Base-by-base conservation (phyloP, 2,329 filamentous ascomycete genomes). In the Cladophialophora immunda region DNA sequence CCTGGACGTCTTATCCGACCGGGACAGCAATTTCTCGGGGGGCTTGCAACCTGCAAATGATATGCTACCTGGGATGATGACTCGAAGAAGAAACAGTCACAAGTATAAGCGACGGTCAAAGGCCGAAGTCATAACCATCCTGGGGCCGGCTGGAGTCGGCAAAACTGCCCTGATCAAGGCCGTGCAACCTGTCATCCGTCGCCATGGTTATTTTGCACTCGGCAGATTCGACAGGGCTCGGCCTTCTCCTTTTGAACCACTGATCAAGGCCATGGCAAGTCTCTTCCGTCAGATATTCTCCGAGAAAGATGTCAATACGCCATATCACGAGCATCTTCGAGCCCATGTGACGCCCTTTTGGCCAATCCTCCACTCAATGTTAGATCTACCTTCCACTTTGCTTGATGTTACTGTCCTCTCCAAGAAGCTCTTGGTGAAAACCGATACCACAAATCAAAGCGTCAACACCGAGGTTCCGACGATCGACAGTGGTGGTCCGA, bases 341-440 rank as follows among this genome's bases (percentile, higher is more conserved):
- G 78, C 79, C 15, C 84, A 84, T 53, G 79, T 89, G 4, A 81
- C 82, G 55, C 85, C 86, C 9, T 82, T 87, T 67, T 90, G 87
- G 87, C 75, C 80, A 30, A 80, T 84, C 5, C 77, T 90, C 30
- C 84, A 87, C 70, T 79, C 78, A 29, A 85, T 87, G 58, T 76
- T 90, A n/a, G 86, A 87, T 65, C 79, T 90, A 2, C 87, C 87
- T 0, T 90, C 94, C 73, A 96, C 94, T 78, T 69, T 82, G 58
- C 81, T 81, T 27, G 71, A 73, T 75, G 80, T 78, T 34, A 75
- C 77, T 17, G 76, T 76, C 22, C 75, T 75, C 3, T 78, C 75
- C 25, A 79, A 78, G 36, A 78, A 75, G 50, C 72, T 77, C 32
- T 66, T 70, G 29, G 19, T 65, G 3, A 69, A 67, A 56, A 61